phyloP scores from a whole-genome alignment of 768 basidiomycete species.

The Tulasnella sp. region DNA sequence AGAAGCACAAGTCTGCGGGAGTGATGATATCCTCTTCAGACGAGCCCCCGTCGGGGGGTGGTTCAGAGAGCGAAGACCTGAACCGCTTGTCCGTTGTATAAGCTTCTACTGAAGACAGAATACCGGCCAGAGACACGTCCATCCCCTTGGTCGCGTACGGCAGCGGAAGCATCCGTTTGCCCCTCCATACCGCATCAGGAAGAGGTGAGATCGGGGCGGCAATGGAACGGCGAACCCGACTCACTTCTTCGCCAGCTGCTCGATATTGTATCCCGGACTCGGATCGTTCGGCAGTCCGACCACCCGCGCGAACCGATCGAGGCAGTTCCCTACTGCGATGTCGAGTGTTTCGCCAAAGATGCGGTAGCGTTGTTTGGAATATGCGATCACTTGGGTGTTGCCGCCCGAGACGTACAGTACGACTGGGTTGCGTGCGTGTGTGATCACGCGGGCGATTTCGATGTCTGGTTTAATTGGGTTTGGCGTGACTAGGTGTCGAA shows the following conservation, averaged over 20 bases:
- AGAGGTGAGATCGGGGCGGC: background rate
- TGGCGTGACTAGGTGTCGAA: background rate
- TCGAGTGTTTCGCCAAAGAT: constrained; percentile 99
- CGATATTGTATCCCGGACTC: constrained; percentile 93
- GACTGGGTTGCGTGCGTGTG: constrained; percentile 86
- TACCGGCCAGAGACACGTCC: constrained; percentile 94
- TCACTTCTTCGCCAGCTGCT: constrained; percentile 86
- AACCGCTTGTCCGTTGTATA: constrained; percentile 81
- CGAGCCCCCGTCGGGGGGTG: constrained; percentile 21
- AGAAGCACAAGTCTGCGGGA: constrained; percentile 92
- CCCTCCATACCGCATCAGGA: constrained; percentile 35
- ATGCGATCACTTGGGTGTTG: constrained; percentile 98
- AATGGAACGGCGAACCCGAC: too few species aligned
- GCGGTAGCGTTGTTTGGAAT: constrained; percentile 91
- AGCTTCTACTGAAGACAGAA: constrained; percentile 76
- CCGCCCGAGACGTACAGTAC: constrained; percentile 98
- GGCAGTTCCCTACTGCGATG: constrained; percentile 97
- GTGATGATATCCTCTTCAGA: constrained; percentile 64
- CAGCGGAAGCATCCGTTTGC: constrained; percentile 65
- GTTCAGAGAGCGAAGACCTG: constrained; percentile 34
- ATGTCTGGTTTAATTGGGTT: constrained; percentile 50
- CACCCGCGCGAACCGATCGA: constrained; percentile 92
- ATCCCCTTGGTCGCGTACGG: constrained; percentile 98
- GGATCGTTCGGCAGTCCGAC: constrained; percentile 94
- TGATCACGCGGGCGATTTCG: constrained; percentile 95